These are phyloP conservation scores for Wickerhamomyces sp. DNA, from an alignment of 1,139 yeast species.

Conservation along the genomic window DNA sequence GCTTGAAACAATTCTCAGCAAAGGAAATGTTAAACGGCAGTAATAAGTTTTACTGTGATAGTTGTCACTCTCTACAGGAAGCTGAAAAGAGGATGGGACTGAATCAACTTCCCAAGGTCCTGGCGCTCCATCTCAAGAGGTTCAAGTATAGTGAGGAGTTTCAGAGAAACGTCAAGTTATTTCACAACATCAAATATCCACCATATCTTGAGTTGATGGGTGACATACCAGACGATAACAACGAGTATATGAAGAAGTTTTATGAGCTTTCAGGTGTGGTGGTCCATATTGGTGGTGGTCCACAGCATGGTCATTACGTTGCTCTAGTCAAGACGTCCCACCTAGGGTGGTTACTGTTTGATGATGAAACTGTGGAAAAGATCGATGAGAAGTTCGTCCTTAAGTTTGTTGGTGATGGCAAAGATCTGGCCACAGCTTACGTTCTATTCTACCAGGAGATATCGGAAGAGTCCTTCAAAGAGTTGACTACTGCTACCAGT, in stretches of 20 bases:
- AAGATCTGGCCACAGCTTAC: conserved; percentile 89
- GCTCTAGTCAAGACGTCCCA: conserved; percentile 75
- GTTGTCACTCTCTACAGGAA: conserved; percentile 87
- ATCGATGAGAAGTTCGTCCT: conserved; percentile 81
- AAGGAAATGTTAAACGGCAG: conserved; percentile 82
- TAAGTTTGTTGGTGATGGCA: conserved; percentile 84
- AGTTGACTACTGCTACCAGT: neutral
- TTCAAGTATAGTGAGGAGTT: conserved; percentile 86
- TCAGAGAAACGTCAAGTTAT: conserved; percentile 79
- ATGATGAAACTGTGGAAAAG: conserved; percentile 90
- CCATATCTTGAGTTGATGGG: conserved; percentile 68
- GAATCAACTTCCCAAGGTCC: conserved; percentile 68
- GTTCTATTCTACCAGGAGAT: conserved; percentile 67
- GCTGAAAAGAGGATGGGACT: conserved; percentile 91
- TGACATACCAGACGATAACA: conserved; percentile 46
- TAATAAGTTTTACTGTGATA: conserved; percentile 90
- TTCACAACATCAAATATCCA: conserved; percentile 82
- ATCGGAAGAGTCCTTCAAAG: conserved; percentile 24
- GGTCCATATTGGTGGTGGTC: conserved; percentile 96
- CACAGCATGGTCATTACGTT: conserved; percentile 95
- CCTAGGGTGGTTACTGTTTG: conserved; percentile 87
- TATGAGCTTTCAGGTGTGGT: conserved; percentile 85
- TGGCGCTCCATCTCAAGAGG: conserved; percentile 82
- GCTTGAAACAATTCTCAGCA: conserved; percentile 75
- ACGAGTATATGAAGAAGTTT: conserved; percentile 35